phyloP scores from a whole-genome alignment of 441 rosid species.

The Adansonia madagascariensis region DNA sequence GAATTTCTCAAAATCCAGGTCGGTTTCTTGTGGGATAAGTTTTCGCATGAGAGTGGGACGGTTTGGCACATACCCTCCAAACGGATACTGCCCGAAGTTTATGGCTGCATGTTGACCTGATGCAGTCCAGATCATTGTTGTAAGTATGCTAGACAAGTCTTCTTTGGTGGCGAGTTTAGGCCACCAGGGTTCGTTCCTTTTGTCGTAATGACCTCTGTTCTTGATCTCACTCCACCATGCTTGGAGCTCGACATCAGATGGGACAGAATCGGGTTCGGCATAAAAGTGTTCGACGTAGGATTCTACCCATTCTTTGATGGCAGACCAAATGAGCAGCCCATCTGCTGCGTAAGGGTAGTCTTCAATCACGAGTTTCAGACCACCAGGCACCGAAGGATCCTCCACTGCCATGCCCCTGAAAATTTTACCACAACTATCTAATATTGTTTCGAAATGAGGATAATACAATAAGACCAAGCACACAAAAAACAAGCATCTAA shows the following conservation, averaged over 20 bases:
- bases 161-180: constrained; percentile 70
- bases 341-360: constrained; percentile 96
- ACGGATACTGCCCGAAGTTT: constrained; percentile 94
- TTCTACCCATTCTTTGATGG: constrained; percentile 73
- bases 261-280: constrained; percentile 53
- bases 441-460: constrained; percentile 1
- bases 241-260: constrained; percentile 77
- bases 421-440: neutral
- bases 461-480: neutral
- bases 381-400: constrained; percentile 73
- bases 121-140: constrained; percentile 81
- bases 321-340: constrained; percentile 91
- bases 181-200: constrained; percentile 93
- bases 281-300: constrained; percentile 81
- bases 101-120: constrained; percentile 96
- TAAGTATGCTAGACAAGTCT: constrained; percentile 67
- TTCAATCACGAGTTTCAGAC: constrained; percentile 75
- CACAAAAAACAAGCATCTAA: neutral
- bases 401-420: constrained; percentile 92
- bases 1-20: constrained; percentile 63
- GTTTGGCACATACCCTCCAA: constrained; percentile 93
- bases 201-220: constrained; percentile 85
- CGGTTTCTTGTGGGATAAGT: constrained; percentile 66
- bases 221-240: constrained; percentile 95
- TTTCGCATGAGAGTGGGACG: constrained; percentile 80